A percentile compares a stretch with the other conserved stretches of the same genome.
These are phyloP conservation scores for Pachysolen tannophilus DNA, from an alignment of 805 yeast species.

Conservation along the genomic window DNA sequence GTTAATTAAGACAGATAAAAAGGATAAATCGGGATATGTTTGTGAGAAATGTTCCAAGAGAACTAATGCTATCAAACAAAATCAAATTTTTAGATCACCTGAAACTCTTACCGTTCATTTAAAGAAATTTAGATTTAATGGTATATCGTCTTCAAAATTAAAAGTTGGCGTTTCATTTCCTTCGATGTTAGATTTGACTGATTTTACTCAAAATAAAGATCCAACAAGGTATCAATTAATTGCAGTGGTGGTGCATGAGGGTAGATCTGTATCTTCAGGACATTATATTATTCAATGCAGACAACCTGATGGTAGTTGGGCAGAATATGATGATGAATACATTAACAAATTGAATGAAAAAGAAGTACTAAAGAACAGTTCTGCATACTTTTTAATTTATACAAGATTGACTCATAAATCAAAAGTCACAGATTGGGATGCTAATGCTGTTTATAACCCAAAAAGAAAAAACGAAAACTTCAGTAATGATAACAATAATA, in stretches of 20 bases:
- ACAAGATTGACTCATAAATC: constrained; percentile 62
- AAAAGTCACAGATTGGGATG: constrained; percentile 2
- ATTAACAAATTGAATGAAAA: constrained; percentile 65
- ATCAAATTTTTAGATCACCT: constrained; percentile 73
- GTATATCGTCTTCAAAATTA: constrained; percentile 68
- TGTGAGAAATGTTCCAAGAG: constrained; percentile 80
- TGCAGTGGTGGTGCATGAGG: constrained; percentile 89
- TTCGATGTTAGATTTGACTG: constrained; percentile 62
- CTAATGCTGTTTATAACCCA: background rate
- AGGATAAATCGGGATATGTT: constrained; percentile 69
- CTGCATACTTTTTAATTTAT: constrained; percentile 87
- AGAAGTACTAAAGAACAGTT: constrained; percentile 71
- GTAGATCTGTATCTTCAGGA: constrained; percentile 86
- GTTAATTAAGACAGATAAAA: constrained; percentile 56
- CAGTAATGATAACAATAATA: too few species aligned
- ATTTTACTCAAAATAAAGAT: constrained; percentile 40
- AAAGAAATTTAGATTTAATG: constrained; percentile 86
- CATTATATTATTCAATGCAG: constrained; percentile 88
- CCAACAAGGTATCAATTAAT: constrained; percentile 63
- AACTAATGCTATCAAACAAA: constrained; percentile 71
- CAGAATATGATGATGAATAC: constrained; percentile 89
- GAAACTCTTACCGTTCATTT: constrained; percentile 82
- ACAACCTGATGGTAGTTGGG: constrained; percentile 92
- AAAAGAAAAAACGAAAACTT: too few species aligned
- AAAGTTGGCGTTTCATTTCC: constrained; percentile 83